Base-by-base conservation (phyloP, 78 protist genomes). In the Pelomyxa schiedti region DNA sequence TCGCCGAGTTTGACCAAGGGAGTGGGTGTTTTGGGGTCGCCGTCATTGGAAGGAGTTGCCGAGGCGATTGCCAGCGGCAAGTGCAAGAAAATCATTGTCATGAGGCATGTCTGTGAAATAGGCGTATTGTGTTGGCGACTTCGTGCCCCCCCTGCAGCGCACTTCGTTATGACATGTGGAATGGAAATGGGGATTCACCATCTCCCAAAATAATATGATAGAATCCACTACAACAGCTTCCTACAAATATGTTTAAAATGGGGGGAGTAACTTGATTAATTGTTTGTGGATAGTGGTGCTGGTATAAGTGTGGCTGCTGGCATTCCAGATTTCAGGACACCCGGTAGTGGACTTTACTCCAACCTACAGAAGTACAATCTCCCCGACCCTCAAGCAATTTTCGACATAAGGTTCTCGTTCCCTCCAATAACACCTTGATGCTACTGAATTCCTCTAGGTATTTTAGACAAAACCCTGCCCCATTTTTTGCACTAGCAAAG, bases 291-390 rank as follows among this genome's bases (percentile, higher is more conserved):
- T 8, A 7, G 36, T 6, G 42, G 42, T 8, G 42, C 38, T 24
- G 73, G 73, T 4, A 8, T 83, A 1, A 63, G 75, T 35, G 83
- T 77, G 42, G 82, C 90, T 26, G 83, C 90, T 16, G 95, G 95
- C 52, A 92, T 92, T 4, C 95, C 95, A 4, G 95, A 92, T 43
- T 92, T 88, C 79, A 66, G 97, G 30, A 80, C 93, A 0, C 90
- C 89, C 3, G 86, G 86, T 16, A 86, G 90, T 6, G 94, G 95
- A 2, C 80, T 91, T 29, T 94, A 91, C 38, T 47, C 74, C 66
- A 88, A 90, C 66, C 32, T 94, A 28, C 81, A 72, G 8, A 72
- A 90, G 42, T 93, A 79, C 72, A 81, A 88, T 4, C 79, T 93
- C 1, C 93, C 92, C 24, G 76, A 83, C 39, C 88, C 88, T 8